Percentiles rank a stretch among this genome's conserved stretches.
Evolutionary conservation across 305 asterid species (phyloP).

Genomic region (Solanum aculeatissimum): DNA sequence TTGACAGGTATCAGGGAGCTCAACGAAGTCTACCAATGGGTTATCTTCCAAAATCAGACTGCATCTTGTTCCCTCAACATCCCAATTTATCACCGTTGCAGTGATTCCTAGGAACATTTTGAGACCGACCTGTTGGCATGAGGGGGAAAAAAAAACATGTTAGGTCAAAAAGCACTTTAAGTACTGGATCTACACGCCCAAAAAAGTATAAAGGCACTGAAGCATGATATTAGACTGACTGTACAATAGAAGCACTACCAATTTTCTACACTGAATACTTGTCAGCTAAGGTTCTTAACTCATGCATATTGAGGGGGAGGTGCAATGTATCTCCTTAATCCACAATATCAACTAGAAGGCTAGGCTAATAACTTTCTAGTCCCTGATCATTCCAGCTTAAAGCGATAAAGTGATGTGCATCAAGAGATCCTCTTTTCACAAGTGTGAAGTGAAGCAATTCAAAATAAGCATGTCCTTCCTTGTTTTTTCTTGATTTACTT

Average conservation of each 20-base stretch:
- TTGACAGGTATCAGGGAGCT: conserved; percentile 95
- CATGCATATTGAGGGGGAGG: not conserved
- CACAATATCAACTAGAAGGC: not conserved
- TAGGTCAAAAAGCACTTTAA: not conserved
- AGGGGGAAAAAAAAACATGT: not conserved
- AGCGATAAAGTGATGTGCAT: not conserved
- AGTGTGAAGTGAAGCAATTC: not conserved
- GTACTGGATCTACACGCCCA: not conserved
- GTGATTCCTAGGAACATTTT: conserved; percentile 94
- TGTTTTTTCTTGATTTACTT: not conserved
- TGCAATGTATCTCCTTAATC: not conserved
- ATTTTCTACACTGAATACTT: not conserved
- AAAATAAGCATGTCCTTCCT: not conserved
- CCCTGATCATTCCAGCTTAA: not conserved
- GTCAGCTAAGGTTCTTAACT: not conserved
- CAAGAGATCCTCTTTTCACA: not conserved
- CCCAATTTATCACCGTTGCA: conserved; percentile 89
- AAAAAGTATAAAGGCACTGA: not conserved
- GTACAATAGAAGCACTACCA: not conserved
- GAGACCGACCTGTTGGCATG: conserved; percentile 61
- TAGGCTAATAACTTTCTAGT: not conserved
- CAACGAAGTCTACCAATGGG: conserved; percentile 93
- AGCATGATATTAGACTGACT: not conserved
- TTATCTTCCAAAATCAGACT: conserved; percentile 87
- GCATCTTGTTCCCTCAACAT: conserved; percentile 87